A percentile compares a stretch with the other conserved stretches of the same genome.
Conservation (phyloP, 108 stramenopile species). For the Conticribra weissflogii region DNA sequence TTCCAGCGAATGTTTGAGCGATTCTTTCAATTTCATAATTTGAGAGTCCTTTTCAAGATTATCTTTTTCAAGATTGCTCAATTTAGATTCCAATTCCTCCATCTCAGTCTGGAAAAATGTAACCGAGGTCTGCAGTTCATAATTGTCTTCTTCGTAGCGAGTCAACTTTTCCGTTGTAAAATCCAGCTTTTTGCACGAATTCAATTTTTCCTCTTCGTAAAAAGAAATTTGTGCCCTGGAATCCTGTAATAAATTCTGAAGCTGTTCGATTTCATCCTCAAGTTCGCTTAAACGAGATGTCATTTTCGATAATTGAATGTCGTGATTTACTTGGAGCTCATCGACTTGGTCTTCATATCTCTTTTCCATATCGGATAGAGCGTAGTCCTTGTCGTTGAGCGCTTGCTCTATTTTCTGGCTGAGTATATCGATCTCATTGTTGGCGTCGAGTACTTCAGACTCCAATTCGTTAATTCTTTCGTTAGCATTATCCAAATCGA, state of each 20-base stretch:
- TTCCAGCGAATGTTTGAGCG: constrained; percentile 26
- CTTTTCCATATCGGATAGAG: neutral
- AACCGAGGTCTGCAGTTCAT: constrained; percentile 3
- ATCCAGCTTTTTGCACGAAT: neutral
- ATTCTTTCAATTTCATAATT: constrained; percentile 29
- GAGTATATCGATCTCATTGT: neutral
- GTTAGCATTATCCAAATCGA: constrained; percentile 5
- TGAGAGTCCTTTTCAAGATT: constrained; percentile 15
- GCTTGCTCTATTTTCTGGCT: neutral
- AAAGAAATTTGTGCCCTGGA: neutral
- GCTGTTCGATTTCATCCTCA: neutral
- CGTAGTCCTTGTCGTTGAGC: neutral
- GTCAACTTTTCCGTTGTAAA: neutral
- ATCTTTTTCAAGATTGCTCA: constrained; percentile 2
- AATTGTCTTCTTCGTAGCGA: constrained; percentile 1
- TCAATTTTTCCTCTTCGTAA: neutral
- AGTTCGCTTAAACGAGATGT: neutral
- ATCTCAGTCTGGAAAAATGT: constrained; percentile 21
- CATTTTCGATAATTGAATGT: neutral
- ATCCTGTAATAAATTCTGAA: neutral
- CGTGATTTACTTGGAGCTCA: neutral
- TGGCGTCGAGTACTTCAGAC: neutral
- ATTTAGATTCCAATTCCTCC: neutral
- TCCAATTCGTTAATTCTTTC: constrained; percentile 2
- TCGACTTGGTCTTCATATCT: neutral